Evolutionary conservation across 2,329 filamentous ascomycete species (phyloP).

Genomic region (Apiospora kogelbergensis): DNA sequence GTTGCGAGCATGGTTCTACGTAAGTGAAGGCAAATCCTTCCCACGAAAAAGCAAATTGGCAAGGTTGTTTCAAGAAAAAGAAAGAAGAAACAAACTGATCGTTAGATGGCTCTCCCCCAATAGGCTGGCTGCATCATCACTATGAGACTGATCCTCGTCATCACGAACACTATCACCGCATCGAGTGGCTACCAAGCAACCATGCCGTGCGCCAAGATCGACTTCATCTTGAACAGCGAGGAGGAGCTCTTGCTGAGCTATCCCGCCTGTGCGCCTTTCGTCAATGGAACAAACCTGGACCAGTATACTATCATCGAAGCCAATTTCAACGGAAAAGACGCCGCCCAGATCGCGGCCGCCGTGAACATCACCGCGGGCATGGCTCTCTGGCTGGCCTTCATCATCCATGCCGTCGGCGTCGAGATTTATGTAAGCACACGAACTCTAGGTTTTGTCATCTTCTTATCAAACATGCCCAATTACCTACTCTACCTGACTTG

Average conservation of each 20-base stretch:
- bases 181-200: conserved; percentile 25
- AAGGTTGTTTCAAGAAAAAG: not conserved
- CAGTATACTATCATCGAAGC: conserved; percentile 33
- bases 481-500: not conserved
- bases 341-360: conserved; percentile 37
- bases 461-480: not conserved
- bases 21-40: conserved; percentile 23
- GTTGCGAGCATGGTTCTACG: conserved; percentile 52
- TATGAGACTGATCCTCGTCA: conserved; percentile 46
- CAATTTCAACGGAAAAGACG: conserved; percentile 29
- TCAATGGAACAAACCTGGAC: conserved; percentile 26
- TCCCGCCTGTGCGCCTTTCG: conserved; percentile 44
- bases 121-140: conserved; percentile 54
- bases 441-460: not conserved
- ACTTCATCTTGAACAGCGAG: conserved; percentile 34
- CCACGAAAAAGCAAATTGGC: not conserved
- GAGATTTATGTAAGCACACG: conserved; percentile 44
- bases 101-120: not conserved
- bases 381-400: conserved; percentile 51
- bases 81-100: not conserved
- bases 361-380: conserved; percentile 51
- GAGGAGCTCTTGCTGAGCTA: conserved; percentile 36
- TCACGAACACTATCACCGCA: conserved; percentile 40
- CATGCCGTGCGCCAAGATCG: conserved; percentile 49
- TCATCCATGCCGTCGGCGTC: conserved; percentile 48